Base-by-base conservation (phyloP, 192 early-diverging fungal species). In the Entophlyctis helioformis region DNA sequence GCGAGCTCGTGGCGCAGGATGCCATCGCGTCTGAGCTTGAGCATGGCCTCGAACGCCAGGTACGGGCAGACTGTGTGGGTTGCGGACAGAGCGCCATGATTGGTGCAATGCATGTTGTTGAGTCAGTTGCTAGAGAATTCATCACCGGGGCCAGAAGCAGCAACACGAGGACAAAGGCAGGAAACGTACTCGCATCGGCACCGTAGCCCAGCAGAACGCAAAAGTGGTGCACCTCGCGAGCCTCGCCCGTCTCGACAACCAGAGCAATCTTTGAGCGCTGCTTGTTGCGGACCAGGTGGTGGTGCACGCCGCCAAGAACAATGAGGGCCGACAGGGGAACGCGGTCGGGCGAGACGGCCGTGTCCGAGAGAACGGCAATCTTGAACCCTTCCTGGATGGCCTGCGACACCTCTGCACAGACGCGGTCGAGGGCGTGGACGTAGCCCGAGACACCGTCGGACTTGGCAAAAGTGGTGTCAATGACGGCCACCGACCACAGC, bases 41-140 rank as follows among this genome's bases (percentile, higher is more conserved):
- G 57, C 64, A 96, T 82, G 20, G 82, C 74, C 65, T 96, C 95
- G 57, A 82, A 77, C 20, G 84, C 83, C 42, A 98, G 74, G 63
- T 91, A 94, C 39, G 91, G 91, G 67, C 86, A 91, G 59, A 93
- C n/a, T n/a, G n/a, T n/a, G n/a, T n/a, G n/a, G n/a, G n/a, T 62
- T 64, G 49, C 26, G 19, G 9, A 41, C 10, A 31, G 29, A 10
- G 43, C n/a, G n/a, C n/a, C n/a, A n/a, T n/a, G n/a, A n/a, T n/a
- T n/a, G n/a, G n/a, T n/a, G n/a, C n/a, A n/a, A n/a, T n/a, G n/a
- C n/a, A n/a, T n/a, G 23, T 31, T 44, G 32, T 13, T 44, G 23
- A 19, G 33, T 47, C n/a, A n/a, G n/a, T n/a, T n/a, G n/a, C n/a
- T n/a, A n/a, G n/a, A n/a, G n/a, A n/a, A n/a, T n/a, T n/a, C n/a